Conservation (phyloP, 2,329 filamentous ascomycete species). For the Colletotrichum tropicale region DNA sequence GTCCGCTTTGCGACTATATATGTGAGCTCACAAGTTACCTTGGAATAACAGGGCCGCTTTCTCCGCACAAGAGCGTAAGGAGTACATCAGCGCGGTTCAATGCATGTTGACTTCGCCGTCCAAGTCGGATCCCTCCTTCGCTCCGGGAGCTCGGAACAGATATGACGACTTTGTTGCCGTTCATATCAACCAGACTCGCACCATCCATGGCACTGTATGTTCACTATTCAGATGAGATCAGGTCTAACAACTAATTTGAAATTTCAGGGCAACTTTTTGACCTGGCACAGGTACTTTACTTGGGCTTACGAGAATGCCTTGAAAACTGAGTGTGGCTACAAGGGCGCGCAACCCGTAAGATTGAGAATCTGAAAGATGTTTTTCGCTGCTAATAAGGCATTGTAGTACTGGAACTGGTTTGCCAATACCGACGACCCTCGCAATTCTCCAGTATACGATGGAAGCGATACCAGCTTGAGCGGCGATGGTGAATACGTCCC, state of each 20-base stretch:
- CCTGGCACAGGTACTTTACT: constrained; percentile 21
- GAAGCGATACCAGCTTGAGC: constrained; percentile 40
- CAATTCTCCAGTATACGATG: constrained; percentile 43
- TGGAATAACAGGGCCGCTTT: constrained; percentile 22
- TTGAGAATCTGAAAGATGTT: too few relatives aligned
- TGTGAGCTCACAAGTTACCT: not conserved
- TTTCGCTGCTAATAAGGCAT: not conserved
- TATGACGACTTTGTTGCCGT: constrained; percentile 24
- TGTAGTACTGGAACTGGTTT: constrained; percentile 40
- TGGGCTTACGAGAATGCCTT: constrained; percentile 18
- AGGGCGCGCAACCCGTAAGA: constrained; percentile 17
- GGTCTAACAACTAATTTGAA: not conserved
- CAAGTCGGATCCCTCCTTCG: not conserved
- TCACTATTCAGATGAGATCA: not conserved
- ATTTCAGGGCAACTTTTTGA: constrained; percentile 13
- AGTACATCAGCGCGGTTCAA: constrained; percentile 21
- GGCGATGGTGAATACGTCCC: constrained; percentile 40
- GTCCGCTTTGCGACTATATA: not conserved
- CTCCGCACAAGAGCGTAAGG: constrained; percentile 23
- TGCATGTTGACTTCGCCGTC: constrained; percentile 14
- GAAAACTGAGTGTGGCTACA: constrained; percentile 21
- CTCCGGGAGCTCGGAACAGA: constrained; percentile 12
- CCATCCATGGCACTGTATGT: constrained; percentile 13
- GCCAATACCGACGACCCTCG: constrained; percentile 29
- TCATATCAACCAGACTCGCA: constrained; percentile 16